Percentiles rank a stretch among this genome's conserved stretches.
Evolutionary conservation across 2,329 filamentous ascomycete species (phyloP).

Genomic region (Colletotrichum liriopes): DNA sequence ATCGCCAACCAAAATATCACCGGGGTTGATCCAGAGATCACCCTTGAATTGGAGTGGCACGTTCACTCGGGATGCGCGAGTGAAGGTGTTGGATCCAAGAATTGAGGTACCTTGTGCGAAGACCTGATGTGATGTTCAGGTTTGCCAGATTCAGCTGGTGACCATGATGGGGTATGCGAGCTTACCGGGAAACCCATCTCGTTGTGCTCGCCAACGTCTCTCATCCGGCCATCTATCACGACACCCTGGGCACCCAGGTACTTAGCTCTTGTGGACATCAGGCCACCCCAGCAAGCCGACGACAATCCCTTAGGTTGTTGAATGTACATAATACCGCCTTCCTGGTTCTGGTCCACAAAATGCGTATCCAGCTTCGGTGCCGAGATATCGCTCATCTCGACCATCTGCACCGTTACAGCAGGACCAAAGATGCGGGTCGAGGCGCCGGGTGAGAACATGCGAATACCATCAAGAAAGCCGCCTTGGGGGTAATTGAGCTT

Average conservation of each 20-base stretch:
- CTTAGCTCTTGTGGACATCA: conserved; percentile 51
- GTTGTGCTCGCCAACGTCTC: conserved; percentile 50
- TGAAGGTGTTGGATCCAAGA: conserved; percentile 51
- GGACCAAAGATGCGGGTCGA: conserved; percentile 50
- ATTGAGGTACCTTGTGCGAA: conserved; percentile 49
- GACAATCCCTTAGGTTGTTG: conserved; percentile 48
- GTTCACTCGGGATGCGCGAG: conserved; percentile 48
- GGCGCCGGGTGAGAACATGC: conserved; percentile 46
- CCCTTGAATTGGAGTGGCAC: conserved; percentile 48
- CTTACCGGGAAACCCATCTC: conserved; percentile 44
- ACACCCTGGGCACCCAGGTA: conserved; percentile 48
- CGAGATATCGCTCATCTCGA: conserved; percentile 45
- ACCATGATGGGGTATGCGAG: neutral
- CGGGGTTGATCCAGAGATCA: conserved; percentile 50
- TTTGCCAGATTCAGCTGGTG: too few species aligned
- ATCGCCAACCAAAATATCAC: conserved; percentile 50
- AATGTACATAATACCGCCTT: conserved; percentile 49
- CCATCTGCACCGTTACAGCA: conserved; percentile 51
- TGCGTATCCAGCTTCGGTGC: conserved; percentile 48
- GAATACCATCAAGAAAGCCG: conserved; percentile 48
- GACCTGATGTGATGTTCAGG: conserved; percentile 44
- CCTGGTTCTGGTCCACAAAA: conserved; percentile 49
- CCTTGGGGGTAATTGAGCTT: conserved; percentile 50
- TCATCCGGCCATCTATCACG: conserved; percentile 49
- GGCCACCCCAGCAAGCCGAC: conserved; percentile 50